phyloP scores from a whole-genome alignment of 768 basidiomycete species.

The Calocybe cyanea region DNA sequence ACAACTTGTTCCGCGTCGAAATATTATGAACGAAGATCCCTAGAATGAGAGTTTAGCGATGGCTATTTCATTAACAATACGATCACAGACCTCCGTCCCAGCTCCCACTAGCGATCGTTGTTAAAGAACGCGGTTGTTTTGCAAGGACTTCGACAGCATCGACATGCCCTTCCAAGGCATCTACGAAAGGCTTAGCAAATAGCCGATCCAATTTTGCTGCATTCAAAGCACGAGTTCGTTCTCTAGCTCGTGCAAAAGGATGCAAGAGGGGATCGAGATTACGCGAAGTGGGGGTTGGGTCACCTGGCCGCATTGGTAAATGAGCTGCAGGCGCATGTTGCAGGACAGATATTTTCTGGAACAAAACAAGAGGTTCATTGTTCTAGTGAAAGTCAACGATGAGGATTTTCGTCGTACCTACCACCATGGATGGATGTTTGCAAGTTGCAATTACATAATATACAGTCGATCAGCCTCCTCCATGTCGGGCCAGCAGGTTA shows the following conservation, averaged over 20 bases:
- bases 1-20: slow-evolving; percentile 47
- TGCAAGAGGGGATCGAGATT: slow-evolving; percentile 96
- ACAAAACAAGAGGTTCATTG: slow-evolving; percentile 1
- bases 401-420: slow-evolving; percentile 8
- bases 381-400: neutral
- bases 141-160: slow-evolving; percentile 90
- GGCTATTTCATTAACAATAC: neutral
- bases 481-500: slow-evolving; percentile 1
- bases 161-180: slow-evolving; percentile 84
- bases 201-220: slow-evolving; percentile 97
- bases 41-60: slow-evolving; percentile 23
- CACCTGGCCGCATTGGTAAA: slow-evolving; percentile 71
- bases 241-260: slow-evolving; percentile 88
- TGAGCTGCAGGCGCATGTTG: slow-evolving; percentile 79
- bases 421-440: slow-evolving; percentile 11
- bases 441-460: neutral
- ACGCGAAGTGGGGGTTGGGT: slow-evolving; percentile 83
- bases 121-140: slow-evolving; percentile 68
- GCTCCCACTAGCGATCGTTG: slow-evolving; percentile 83
- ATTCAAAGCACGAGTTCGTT: slow-evolving; percentile 90
- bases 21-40: slow-evolving; percentile 87
- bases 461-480: neutral
- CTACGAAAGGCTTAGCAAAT: slow-evolving; percentile 97
- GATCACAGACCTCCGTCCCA: slow-evolving; percentile 79
- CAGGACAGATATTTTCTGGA: slow-evolving; percentile 80